Base-by-base conservation (phyloP, 768 basidiomycete species). In the Xerocomellus intermedius region DNA sequence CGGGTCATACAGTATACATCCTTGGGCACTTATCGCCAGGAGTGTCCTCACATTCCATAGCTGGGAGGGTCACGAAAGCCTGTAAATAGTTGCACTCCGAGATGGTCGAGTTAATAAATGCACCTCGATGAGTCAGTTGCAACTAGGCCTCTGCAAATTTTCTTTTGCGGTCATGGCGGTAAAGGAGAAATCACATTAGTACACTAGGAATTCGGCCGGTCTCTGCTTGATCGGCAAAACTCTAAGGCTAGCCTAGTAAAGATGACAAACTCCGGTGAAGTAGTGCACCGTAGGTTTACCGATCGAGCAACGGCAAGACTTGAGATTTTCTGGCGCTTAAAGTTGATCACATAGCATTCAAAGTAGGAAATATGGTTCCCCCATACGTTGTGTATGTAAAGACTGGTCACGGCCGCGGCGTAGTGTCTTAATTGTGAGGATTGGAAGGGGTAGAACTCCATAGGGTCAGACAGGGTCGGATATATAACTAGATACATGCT, bases 51-150 rank as follows among this genome's bases (percentile, higher is more conserved):
- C 17, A 16, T 21, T 22, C 17, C 28, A 19, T 24, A 16, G 8
- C 17, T 26, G 19, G n/a, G 33, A 35, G n/a, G 28, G 44, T 37
- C n/a, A 32, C 24, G 17, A 42, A 32, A 37, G 22, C 26, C 5
- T 55, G 55, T 61, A 52, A 32, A 51, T 55, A 55, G 42, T 26
- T 52, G 26, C n/a, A 47, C 24, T 14, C 12, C 19, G 10, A 42
- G 32, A 41, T 22, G 48, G 28, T 36, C 38, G 10, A 35, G 22
- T 17, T 26, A 36, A 50, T 50, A 37, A 4, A 48, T 32, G 7
- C 7, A 7, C 21, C n/a, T 24, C 26, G 26, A 50, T 50, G 17
- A 33, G 26, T 32, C 16, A 12, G 26, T 9, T 36, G 13, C 22
- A 26, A 24, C 6, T 14, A 37, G 24, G 28, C 3, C 7, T 19